Evolutionary conservation across 176 grass and related monocot genomes (phyloP).

Genomic region (Paspalum notatum): DNA sequence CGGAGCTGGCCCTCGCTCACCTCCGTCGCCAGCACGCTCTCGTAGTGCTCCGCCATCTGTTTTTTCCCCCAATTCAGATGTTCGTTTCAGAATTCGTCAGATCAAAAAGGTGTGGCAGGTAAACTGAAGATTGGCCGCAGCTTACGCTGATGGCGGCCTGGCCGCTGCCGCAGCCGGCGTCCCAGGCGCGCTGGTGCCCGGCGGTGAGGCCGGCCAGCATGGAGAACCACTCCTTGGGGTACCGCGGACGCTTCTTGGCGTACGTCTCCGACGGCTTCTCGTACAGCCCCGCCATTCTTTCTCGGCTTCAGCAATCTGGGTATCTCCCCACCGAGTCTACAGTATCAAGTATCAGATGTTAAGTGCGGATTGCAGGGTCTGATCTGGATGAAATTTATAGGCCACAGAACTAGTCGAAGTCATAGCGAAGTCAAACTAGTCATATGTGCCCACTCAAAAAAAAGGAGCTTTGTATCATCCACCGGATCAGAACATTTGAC

Average conservation of each 20-base stretch:
- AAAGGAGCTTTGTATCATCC: conserved; percentile 26
- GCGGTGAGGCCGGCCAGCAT: conserved; percentile 54
- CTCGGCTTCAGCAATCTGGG: not conserved
- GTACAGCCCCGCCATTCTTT: conserved; percentile 54
- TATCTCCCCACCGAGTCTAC: not conserved
- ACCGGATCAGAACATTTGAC: conserved; percentile 6
- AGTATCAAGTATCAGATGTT: not conserved
- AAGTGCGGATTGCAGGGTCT: conserved; percentile 31
- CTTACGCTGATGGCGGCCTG: conserved; percentile 63
- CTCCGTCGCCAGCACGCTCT: conserved; percentile 69
- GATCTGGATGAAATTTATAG: conserved; percentile 42
- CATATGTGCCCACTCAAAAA: conserved; percentile 17
- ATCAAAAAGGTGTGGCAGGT: not conserved
- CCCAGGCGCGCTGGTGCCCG: conserved; percentile 57
- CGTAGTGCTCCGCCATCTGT: conserved; percentile 70
- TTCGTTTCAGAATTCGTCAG: not conserved
- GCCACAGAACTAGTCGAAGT: conserved; percentile 6
- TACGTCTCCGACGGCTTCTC: conserved; percentile 49
- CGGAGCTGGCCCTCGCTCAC: conserved; percentile 63
- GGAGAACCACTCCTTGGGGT: conserved; percentile 65
- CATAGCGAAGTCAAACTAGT: conserved; percentile 38
- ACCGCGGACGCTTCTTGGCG: conserved; percentile 55
- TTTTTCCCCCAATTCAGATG: not conserved
- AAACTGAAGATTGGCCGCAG: not conserved
- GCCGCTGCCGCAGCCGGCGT: conserved; percentile 64